Evolutionary conservation across 2,329 filamentous ascomycete genomes (phyloP).

Genomic region (Curvularia spicifera): DNA sequence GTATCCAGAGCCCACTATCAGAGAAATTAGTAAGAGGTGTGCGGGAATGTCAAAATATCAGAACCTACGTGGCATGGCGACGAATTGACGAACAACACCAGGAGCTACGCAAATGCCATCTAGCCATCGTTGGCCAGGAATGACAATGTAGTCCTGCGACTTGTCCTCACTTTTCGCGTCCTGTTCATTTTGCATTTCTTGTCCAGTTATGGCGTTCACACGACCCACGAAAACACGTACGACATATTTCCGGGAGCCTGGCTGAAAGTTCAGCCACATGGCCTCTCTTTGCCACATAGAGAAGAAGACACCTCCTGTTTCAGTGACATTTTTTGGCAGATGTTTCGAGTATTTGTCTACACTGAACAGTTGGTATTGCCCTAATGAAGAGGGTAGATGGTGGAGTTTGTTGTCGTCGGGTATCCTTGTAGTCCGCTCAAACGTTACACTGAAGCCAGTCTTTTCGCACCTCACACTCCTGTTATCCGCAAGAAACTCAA

Average conservation of each 20-base stretch:
- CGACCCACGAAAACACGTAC: background rate
- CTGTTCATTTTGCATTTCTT: background rate
- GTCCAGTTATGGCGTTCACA: background rate
- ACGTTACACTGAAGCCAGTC: background rate
- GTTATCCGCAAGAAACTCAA: background rate
- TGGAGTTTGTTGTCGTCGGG: constrained; percentile 1
- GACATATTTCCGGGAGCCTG: background rate
- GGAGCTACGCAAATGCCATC: constrained; percentile 3
- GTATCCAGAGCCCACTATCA: background rate
- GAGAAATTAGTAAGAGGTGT: background rate
- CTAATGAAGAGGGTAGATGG: background rate
- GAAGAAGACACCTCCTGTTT: background rate
- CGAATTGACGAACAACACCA: constrained; percentile 3
- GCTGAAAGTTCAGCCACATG: background rate
- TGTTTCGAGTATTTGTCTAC: background rate
- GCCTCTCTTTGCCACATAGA: constrained; percentile 9
- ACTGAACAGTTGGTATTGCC: background rate
- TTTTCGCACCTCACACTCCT: background rate
- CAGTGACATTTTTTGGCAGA: background rate
- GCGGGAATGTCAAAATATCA: background rate
- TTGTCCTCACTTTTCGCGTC: background rate
- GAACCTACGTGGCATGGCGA: constrained; percentile 1
- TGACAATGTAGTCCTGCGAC: background rate
- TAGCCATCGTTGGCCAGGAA: background rate
- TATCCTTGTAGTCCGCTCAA: background rate